Percentiles rank a stretch among this genome's conserved stretches.
Evolutionary conservation across 164 flowering plant genomes (phyloP).

Genomic region (Stephania cephalantha): DNA sequence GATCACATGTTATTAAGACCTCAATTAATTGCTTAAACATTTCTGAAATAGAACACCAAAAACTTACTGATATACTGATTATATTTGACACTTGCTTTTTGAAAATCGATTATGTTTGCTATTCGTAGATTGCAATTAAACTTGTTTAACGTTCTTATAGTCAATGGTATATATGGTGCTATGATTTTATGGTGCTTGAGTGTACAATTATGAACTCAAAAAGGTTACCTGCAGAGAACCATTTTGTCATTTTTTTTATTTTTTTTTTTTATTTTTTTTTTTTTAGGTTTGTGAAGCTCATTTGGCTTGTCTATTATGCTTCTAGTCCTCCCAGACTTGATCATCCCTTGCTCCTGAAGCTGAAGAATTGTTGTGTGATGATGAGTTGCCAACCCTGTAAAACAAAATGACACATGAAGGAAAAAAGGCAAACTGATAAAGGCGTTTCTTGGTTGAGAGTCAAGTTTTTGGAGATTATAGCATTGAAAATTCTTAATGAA

Average conservation of each 20-base stretch:
- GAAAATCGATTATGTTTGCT: too few species aligned
- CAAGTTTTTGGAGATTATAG: too few species aligned
- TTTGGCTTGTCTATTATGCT: not conserved
- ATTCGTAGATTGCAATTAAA: too few species aligned
- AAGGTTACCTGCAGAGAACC: slow-evolving; percentile 1
- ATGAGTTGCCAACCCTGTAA: slow-evolving; percentile 56
- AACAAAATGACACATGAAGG: slow-evolving; percentile 66
- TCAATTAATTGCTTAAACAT: too few species aligned
- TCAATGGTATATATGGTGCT: too few species aligned
- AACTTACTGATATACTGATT: too few species aligned
- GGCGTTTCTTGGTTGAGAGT: slow-evolving; percentile 88
- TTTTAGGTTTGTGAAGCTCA: not conserved
- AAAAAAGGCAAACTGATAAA: slow-evolving; percentile 91
- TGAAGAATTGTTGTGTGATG: slow-evolving; percentile 78
- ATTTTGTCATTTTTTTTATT: not conserved
- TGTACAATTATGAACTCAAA: slow-evolving; percentile 70
- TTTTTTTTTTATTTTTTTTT: not conserved
- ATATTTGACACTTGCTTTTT: too few species aligned
- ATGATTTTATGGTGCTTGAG: slow-evolving; percentile 4
- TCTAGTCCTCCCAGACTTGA: slow-evolving; percentile 59
- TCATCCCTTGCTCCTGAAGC: slow-evolving; percentile 77
- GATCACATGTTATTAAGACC: too few species aligned
- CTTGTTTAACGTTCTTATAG: too few species aligned
- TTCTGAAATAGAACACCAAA: too few species aligned
- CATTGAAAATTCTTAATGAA: too few species aligned